Evolutionary conservation across 176 grass and related monocot species (phyloP).

Genomic region (Lolium multiflorum): DNA sequence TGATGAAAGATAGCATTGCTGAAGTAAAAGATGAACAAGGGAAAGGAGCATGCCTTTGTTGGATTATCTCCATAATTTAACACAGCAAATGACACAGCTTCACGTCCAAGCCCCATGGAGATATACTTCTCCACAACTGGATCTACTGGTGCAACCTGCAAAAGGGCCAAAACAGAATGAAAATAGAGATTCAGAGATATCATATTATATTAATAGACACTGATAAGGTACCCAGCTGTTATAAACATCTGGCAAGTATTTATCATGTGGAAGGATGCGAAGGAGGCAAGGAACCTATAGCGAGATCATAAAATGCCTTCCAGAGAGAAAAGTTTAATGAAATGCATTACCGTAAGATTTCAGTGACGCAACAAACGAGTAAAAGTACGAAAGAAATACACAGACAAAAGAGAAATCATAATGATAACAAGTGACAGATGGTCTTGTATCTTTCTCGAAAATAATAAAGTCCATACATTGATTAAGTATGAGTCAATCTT

Average conservation of each 20-base stretch:
- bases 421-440: not conserved
- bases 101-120: constrained; percentile 74
- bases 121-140: constrained; percentile 89
- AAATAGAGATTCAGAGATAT: not conserved
- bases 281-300: not conserved
- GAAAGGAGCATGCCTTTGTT: constrained; percentile 52
- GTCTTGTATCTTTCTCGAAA: not conserved
- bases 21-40: constrained; percentile 2
- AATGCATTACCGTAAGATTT: not conserved
- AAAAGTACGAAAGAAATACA: not conserved
- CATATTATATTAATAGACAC: not conserved
- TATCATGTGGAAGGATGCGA: constrained; percentile 3
- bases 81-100: constrained; percentile 88
- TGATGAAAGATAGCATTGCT: not conserved
- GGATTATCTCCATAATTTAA: constrained; percentile 94
- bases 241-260: not conserved
- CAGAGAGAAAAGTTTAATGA: not conserved
- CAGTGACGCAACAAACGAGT: not conserved
- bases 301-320: not conserved
- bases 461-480: not conserved
- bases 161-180: constrained; percentile 27
- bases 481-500: not conserved
- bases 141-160: constrained; percentile 73
- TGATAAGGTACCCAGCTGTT: not conserved
- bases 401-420: not conserved